A percentile compares a stretch with the other conserved stretches of the same genome.
phyloP scores from a whole-genome alignment of 2,329 filamentous ascomycete genomes.

The Cladophialophora psammophila region DNA sequence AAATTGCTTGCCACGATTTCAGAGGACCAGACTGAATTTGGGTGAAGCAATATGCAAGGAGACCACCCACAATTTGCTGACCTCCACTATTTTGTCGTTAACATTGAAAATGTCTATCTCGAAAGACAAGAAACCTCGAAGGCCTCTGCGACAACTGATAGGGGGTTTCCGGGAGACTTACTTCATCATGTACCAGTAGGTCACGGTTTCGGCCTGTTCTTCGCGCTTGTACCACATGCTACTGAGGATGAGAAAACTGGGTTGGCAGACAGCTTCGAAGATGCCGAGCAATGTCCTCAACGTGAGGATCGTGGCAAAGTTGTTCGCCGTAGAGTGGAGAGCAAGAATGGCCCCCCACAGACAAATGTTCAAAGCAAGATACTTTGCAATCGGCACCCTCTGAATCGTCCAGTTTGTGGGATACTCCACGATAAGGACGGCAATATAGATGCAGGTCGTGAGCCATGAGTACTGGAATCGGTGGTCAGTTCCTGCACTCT shows the following conservation, averaged over 20 bases:
- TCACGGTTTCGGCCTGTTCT: conserved; percentile 71
- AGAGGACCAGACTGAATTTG: conserved; percentile 62
- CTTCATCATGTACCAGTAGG: conserved; percentile 82
- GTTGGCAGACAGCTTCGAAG: conserved; percentile 74
- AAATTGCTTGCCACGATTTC: conserved; percentile 73
- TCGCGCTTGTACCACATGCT: conserved; percentile 75
- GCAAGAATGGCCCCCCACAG: conserved; percentile 69
- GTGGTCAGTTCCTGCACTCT: conserved; percentile 22
- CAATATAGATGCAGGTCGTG: conserved; percentile 77
- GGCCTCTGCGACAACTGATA: background rate
- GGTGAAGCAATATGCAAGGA: conserved; percentile 66
- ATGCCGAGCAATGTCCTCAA: conserved; percentile 73
- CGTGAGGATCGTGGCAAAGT: conserved; percentile 65
- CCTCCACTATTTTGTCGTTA: conserved; percentile 52
- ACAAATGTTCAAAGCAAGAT: conserved; percentile 68
- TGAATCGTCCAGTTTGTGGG: conserved; percentile 72
- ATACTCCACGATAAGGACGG: conserved; percentile 72
- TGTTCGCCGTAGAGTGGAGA: conserved; percentile 66
- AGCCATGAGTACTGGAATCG: conserved; percentile 71
- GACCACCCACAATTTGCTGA: conserved; percentile 76
- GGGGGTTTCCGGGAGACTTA: background rate
- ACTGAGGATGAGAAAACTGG: conserved; percentile 71
- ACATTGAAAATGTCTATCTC: background rate
- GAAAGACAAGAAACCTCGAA: background rate
- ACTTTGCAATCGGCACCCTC: conserved; percentile 72